Percentiles rank a stretch among this genome's conserved stretches.
Conservation (phyloP, 1,284 basidiomycete species). For the Pisolithus thermaeus region DNA sequence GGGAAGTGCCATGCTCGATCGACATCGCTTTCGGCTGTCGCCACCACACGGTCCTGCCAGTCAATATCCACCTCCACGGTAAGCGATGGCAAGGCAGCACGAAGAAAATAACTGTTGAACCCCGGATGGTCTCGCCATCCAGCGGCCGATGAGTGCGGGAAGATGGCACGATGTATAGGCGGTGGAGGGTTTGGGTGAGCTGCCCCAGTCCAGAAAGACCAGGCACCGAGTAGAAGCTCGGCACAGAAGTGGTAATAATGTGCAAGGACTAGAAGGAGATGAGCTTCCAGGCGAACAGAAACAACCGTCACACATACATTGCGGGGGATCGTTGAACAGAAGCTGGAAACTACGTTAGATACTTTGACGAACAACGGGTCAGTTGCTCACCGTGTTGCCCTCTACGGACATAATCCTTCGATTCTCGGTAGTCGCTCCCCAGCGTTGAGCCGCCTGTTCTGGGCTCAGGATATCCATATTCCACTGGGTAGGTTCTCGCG, state of each 20-base stretch:
- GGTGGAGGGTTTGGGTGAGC: constrained; percentile 35
- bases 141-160: constrained; percentile 48
- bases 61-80: constrained; percentile 63
- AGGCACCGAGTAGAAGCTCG: constrained; percentile 68
- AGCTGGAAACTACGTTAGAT: constrained; percentile 29
- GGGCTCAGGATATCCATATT: constrained; percentile 59
- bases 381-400: constrained; percentile 56
- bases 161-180: constrained; percentile 61
- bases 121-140: constrained; percentile 73
- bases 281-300: neutral
- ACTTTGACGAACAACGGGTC: neutral
- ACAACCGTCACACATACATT: constrained; percentile 34
- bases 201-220: constrained; percentile 66
- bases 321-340: constrained; percentile 60
- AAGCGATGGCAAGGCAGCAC: constrained; percentile 70
- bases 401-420: constrained; percentile 57
- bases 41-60: constrained; percentile 57
- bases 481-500: constrained; percentile 57
- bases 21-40: constrained; percentile 28
- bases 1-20: constrained; percentile 51
- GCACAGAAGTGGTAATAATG: constrained; percentile 84
- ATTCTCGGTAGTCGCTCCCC: constrained; percentile 41
- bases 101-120: constrained; percentile 69
- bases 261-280: constrained; percentile 45
- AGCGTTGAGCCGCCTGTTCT: constrained; percentile 52